phyloP scores from a whole-genome alignment of 108 stramenopile genomes.

The Mediolabrus comicus region DNA sequence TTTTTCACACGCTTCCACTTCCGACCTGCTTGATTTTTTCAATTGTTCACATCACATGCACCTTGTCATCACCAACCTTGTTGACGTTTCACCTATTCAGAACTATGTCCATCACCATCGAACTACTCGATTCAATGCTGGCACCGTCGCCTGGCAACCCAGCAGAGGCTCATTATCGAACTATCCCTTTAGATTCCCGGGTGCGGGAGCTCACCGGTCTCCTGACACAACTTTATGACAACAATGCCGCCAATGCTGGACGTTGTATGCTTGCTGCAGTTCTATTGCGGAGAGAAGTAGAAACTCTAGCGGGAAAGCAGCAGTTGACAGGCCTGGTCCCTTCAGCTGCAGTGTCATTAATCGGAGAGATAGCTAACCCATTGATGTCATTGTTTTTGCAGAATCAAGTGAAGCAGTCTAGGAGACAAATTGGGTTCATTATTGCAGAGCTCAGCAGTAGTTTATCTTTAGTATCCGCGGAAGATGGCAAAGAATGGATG shows the following conservation, averaged over 20 bases:
- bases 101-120: constrained; percentile 34
- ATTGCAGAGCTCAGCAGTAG: constrained; percentile 56
- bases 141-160: constrained; percentile 16
- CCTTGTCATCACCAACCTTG: background rate
- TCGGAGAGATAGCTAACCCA: constrained; percentile 49
- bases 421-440: constrained; percentile 56
- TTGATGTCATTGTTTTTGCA: constrained; percentile 39
- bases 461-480: constrained; percentile 12
- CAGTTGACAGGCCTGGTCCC: background rate
- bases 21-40: no score
- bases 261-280: constrained; percentile 49
- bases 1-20: no score
- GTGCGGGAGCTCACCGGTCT: constrained; percentile 28
- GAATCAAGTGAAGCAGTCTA: background rate
- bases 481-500: constrained; percentile 8
- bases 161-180: constrained; percentile 32
- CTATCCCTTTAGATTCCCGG: constrained; percentile 18
- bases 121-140: constrained; percentile 45
- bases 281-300: constrained; percentile 64
- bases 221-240: constrained; percentile 15
- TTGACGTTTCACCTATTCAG: no score
- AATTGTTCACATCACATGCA: background rate
- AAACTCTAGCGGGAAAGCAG: constrained; percentile 31
- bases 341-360: constrained; percentile 15
- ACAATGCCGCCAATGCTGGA: constrained; percentile 10